Percentiles rank a stretch among this genome's conserved stretches.
Conservation (phyloP, 2,329 filamentous ascomycete genomes). For the Trichoderma arundinaceum region DNA sequence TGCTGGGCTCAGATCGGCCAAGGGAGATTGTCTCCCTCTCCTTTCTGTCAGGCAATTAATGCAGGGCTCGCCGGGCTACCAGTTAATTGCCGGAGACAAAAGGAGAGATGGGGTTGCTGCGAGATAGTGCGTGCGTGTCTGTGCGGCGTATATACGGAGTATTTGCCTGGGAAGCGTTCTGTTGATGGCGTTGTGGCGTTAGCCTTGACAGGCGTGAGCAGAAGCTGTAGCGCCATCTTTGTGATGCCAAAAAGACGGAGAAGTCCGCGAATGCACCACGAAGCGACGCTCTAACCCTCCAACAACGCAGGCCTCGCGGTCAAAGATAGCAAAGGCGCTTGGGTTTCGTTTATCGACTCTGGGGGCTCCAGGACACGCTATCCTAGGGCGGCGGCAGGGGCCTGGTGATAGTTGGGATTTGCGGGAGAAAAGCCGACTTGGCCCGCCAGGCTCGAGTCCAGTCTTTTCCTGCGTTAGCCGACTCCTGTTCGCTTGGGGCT, state of each 20-base stretch:
- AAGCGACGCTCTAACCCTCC: not conserved
- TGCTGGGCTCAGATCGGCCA: conserved; percentile 3
- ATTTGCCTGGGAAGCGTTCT: not conserved
- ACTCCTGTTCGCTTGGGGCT: conserved; percentile 12
- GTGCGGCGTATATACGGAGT: not conserved
- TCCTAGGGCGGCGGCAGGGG: not conserved
- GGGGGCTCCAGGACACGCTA: conserved; percentile 4
- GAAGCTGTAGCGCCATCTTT: not conserved
- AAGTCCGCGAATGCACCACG: conserved; percentile 5
- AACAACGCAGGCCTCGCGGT: not conserved
- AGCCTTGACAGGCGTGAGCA: conserved; percentile 7
- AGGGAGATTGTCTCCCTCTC: conserved; percentile 3
- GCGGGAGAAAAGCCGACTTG: conserved; percentile 28
- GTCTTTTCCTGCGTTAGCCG: conserved; percentile 21
- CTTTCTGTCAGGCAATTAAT: conserved; percentile 22
- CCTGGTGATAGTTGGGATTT: conserved; percentile 17
- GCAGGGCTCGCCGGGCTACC: conserved; percentile 10
- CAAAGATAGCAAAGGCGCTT: conserved; percentile 17
- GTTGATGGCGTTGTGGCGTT: conserved; percentile 18
- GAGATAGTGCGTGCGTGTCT: not conserved
- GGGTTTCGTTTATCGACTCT: conserved; percentile 26
- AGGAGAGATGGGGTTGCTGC: not conserved
- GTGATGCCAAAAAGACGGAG: not conserved
- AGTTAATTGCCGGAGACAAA: conserved; percentile 20
- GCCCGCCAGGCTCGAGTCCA: conserved; percentile 20